A percentile compares a stretch with the other conserved stretches of the same genome.
These are phyloP conservation scores for Oidiodendron maius DNA, from an alignment of 495 filamentous ascomycete genomes.

Conservation along the genomic window DNA sequence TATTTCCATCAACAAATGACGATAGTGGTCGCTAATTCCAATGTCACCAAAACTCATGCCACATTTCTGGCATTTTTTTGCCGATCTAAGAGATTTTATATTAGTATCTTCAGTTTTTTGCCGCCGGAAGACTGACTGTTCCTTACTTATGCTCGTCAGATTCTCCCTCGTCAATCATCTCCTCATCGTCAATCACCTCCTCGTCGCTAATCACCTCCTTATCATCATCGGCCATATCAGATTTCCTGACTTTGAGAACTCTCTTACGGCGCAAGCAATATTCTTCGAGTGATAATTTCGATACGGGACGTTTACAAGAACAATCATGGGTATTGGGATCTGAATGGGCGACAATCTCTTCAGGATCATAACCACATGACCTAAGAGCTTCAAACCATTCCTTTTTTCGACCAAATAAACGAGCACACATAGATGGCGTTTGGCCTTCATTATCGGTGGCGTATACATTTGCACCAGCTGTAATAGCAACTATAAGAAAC, in stretches of 20 bases:
- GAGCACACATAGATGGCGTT: slow-evolving; percentile 3
- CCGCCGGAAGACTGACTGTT: background rate
- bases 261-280: slow-evolving; percentile 6
- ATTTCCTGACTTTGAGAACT: slow-evolving; percentile 2
- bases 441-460: slow-evolving; percentile 1
- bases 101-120: slow-evolving; percentile 1
- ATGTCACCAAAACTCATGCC: background rate
- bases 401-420: background rate
- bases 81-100: background rate
- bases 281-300: slow-evolving; percentile 6
- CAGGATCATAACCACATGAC: slow-evolving; percentile 4
- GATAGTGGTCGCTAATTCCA: slow-evolving; percentile 3
- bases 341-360: slow-evolving; percentile 4
- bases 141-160: slow-evolving; percentile 1
- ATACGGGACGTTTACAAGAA: background rate
- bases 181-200: slow-evolving; percentile 2
- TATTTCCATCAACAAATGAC: background rate
- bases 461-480: slow-evolving; percentile 11
- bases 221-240: background rate
- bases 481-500: slow-evolving; percentile 6
- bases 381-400: slow-evolving; percentile 12
- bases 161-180: background rate
- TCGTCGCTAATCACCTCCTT: background rate
- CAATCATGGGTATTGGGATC: background rate
- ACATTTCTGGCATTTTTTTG: slow-evolving; percentile 5